Percentiles rank a stretch among this genome's conserved stretches.
phyloP scores from a whole-genome alignment of 2,329 filamentous ascomycete genomes.

The Tolypocladium album region DNA sequence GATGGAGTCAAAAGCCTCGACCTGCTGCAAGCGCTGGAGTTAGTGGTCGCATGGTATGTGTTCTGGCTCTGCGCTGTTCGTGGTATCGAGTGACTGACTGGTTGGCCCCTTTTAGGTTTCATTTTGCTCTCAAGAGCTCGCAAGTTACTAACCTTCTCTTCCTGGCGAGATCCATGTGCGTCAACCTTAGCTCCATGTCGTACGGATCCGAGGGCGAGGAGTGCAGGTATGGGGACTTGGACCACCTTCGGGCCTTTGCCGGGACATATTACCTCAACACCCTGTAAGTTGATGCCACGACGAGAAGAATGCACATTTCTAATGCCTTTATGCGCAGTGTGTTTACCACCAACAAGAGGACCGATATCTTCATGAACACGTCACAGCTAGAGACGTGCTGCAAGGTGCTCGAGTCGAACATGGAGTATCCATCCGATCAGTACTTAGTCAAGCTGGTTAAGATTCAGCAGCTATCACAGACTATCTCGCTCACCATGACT shows the following conservation, averaged over 20 bases:
- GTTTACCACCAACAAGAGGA: constrained; percentile 34
- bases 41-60: constrained; percentile 34
- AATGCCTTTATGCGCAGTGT: constrained; percentile 15
- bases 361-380: constrained; percentile 36
- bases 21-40: constrained; percentile 33
- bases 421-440: constrained; percentile 31
- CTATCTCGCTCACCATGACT: constrained; percentile 29
- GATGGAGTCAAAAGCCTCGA: constrained; percentile 33
- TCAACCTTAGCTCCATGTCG: constrained; percentile 25
- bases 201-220: constrained; percentile 13
- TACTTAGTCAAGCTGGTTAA: constrained; percentile 34
- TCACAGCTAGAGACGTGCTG: constrained; percentile 32
- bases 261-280: constrained; percentile 41
- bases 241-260: constrained; percentile 35
- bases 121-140: constrained; percentile 36
- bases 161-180: constrained; percentile 33
- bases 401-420: constrained; percentile 27
- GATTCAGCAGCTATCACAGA: constrained; percentile 36
- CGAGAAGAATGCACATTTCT: not conserved
- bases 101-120: constrained; percentile 22
- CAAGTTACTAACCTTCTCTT: constrained; percentile 39
- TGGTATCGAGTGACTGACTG: not conserved
- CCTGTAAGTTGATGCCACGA: constrained; percentile 21
- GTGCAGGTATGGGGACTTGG: constrained; percentile 20
- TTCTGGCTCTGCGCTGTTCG: not conserved